Evolutionary conservation across 257 asterid genomes (phyloP).

Genomic region (Linaria vulgaris): DNA sequence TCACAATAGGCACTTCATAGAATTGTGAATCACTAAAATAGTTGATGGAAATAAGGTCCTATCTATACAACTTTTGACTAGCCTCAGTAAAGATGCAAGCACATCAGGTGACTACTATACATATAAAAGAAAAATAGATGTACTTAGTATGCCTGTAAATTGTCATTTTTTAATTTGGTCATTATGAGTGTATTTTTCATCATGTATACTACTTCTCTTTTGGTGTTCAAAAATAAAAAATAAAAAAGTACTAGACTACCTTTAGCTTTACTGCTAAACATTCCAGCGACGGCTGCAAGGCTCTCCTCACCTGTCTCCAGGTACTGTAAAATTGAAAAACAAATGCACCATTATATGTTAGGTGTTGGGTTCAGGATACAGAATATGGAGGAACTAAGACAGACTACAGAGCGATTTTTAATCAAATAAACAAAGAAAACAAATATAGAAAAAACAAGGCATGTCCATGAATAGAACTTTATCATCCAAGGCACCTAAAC

Average conservation of each 20-base stretch:
- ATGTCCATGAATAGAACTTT: background rate
- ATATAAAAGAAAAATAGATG: slow-evolving; percentile 9
- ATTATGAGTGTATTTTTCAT: slow-evolving; percentile 12
- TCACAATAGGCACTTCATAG: slow-evolving; percentile 20
- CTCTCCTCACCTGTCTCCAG: slow-evolving; percentile 96
- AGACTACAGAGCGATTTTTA: slow-evolving; percentile 1
- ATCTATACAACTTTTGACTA: slow-evolving; percentile 2
- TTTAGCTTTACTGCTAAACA: slow-evolving; percentile 98
- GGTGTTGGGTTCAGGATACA: slow-evolving; percentile 20
- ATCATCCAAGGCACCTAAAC: too few species aligned
- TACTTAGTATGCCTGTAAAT: background rate
- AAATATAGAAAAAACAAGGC: background rate
- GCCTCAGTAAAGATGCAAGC: slow-evolving; percentile 9
- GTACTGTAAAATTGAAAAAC: slow-evolving; percentile 51
- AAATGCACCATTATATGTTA: slow-evolving; percentile 13
- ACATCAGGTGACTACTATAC: slow-evolving; percentile 22
- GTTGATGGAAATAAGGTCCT: background rate
- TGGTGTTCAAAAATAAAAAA: too few species aligned
- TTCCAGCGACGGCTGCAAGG: slow-evolving; percentile 99
- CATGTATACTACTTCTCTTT: too few species aligned
- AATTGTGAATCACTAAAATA: background rate
- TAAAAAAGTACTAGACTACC: slow-evolving; percentile 54
- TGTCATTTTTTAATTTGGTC: background rate
- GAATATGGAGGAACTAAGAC: slow-evolving; percentile 5
- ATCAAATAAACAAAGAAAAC: slow-evolving; percentile 4